Evolutionary conservation across 1,284 basidiomycete species (phyloP).

Genomic region (Ceratobasidium sp.): DNA sequence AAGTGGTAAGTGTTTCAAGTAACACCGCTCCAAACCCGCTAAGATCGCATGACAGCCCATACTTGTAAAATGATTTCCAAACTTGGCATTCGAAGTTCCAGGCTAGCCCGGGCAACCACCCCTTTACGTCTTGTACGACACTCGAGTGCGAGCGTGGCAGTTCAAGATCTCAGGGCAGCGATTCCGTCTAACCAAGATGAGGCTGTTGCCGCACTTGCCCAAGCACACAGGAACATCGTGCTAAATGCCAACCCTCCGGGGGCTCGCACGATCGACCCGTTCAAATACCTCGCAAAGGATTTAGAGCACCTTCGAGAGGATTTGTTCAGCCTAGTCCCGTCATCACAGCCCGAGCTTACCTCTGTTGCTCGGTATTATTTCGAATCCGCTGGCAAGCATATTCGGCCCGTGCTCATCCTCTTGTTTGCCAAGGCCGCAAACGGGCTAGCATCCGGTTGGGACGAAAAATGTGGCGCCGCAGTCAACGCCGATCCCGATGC

Average conservation of each 20-base stretch:
- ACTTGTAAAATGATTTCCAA: conserved; percentile 23
- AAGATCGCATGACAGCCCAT: background rate
- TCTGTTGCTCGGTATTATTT: conserved; percentile 95
- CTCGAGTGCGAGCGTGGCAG: conserved; percentile 8
- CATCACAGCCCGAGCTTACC: conserved; percentile 86
- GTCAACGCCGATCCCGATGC: conserved; percentile 50
- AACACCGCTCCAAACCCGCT: background rate
- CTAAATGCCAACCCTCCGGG: background rate
- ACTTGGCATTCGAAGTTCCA: conserved; percentile 5
- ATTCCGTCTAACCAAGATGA: background rate
- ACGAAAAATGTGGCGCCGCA: conserved; percentile 58
- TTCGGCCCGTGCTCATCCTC: conserved; percentile 89
- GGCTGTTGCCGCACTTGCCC: conserved; percentile 1
- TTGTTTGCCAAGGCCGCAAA: conserved; percentile 93
- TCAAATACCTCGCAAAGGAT: conserved; percentile 73
- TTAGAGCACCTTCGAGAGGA: conserved; percentile 77
- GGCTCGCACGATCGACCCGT: conserved; percentile 59
- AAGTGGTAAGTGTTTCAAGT: background rate
- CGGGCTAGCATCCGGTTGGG: conserved; percentile 66
- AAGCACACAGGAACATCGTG: conserved; percentile 9
- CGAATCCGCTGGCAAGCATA: conserved; percentile 85
- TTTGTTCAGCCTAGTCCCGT: conserved; percentile 83
- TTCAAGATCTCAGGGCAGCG: background rate
- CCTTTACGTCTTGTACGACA: conserved; percentile 8
- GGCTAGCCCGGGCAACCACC: background rate